These are phyloP conservation scores for Verticillium alfalfae DNA, from an alignment of 2,329 filamentous ascomycete genomes.

Conservation along the genomic window DNA sequence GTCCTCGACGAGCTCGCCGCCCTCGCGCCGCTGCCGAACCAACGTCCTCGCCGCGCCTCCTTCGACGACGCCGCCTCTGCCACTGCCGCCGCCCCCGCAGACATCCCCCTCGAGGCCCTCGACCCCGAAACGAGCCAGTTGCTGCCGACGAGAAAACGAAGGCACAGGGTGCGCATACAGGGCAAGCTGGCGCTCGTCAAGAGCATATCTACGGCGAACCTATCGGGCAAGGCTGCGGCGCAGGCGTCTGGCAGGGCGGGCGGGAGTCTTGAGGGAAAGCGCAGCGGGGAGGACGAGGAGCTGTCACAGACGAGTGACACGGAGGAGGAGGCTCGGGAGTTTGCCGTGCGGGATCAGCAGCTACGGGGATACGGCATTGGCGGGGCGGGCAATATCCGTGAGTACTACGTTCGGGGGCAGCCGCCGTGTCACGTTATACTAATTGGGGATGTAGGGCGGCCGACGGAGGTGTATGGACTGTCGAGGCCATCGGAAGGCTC, in stretches of 20 bases:
- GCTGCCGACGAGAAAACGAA: conserved; percentile 17
- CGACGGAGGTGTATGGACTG: conserved; percentile 17
- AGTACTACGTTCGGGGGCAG: conserved; percentile 7
- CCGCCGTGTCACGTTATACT: neutral
- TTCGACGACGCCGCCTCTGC: neutral
- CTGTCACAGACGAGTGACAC: conserved; percentile 12
- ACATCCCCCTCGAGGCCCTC: conserved; percentile 15
- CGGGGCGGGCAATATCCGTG: conserved; percentile 31
- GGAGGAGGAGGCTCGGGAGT: conserved; percentile 19
- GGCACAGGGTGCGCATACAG: conserved; percentile 29
- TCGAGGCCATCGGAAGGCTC: conserved; percentile 1
- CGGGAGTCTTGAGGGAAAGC: neutral
- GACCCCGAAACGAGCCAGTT: conserved; percentile 24
- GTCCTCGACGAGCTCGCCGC: conserved; percentile 1
- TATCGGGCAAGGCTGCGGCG: conserved; percentile 2
- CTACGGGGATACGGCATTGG: conserved; percentile 32
- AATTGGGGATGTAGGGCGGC: conserved; percentile 10
- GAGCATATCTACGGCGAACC: conserved; percentile 24
- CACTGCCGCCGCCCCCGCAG: neutral
- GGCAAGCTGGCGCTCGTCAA: conserved; percentile 26
- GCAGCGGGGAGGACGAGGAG: conserved; percentile 5
- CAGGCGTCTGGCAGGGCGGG: neutral
- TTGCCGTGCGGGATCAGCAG: conserved; percentile 21
- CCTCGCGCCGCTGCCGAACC: neutral
- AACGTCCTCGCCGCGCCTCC: neutral